A percentile compares a stretch with the other conserved stretches of the same genome.
Conservation (phyloP, 2,329 filamentous ascomycete genomes). For the Diplodia mutila region DNA sequence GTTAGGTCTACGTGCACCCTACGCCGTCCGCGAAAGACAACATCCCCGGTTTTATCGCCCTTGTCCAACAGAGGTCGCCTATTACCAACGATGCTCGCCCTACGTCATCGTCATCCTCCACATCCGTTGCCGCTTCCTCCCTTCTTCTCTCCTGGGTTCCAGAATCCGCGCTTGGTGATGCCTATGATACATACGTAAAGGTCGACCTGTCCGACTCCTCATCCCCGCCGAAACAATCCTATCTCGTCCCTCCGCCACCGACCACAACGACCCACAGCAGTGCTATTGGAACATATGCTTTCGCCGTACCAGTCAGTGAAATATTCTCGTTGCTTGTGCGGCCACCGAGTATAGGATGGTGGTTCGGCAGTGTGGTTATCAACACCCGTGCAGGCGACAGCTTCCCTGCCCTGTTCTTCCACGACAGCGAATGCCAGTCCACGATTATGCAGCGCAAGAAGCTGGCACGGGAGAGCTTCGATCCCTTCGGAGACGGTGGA, state of each 20-base stretch:
- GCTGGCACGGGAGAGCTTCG: constrained; percentile 79
- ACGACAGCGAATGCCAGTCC: constrained; percentile 94
- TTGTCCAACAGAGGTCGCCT: constrained; percentile 79
- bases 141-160: constrained; percentile 92
- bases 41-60: constrained; percentile 87
- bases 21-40: constrained; percentile 94
- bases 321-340: constrained; percentile 90
- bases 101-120: constrained; percentile 42
- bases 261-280: constrained; percentile 76
- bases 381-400: constrained; percentile 89
- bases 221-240: constrained; percentile 80
- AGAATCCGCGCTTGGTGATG: constrained; percentile 83
- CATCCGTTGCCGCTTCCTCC: constrained; percentile 62
- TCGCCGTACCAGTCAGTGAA: constrained; percentile 85
- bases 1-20: constrained; percentile 91
- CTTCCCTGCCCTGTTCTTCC: constrained; percentile 95
- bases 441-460: constrained; percentile 94
- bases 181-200: constrained; percentile 86
- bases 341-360: constrained; percentile 94
- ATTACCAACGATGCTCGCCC: constrained; percentile 39
- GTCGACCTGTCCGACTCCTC: constrained; percentile 85
- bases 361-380: constrained; percentile 94
- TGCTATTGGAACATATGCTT: constrained; percentile 79
- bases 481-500: constrained; percentile 83
- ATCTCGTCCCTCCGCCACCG: constrained; percentile 88